Evolutionary conservation across 179 eudicot genomes (phyloP).

Genomic region (Sideroxylon spinosum): DNA sequence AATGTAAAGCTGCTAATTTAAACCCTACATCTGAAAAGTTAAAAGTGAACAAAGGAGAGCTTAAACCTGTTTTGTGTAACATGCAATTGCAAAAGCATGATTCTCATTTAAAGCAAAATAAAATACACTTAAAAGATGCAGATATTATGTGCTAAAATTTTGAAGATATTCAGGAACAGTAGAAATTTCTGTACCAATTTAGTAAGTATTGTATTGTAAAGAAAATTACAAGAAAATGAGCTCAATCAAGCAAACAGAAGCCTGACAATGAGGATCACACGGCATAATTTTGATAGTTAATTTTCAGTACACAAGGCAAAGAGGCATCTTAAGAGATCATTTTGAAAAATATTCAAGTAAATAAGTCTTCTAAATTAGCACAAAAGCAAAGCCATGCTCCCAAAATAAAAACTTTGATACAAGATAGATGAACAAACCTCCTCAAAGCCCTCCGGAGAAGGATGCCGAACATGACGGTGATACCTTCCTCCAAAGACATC

Average conservation of each 20-base stretch:
- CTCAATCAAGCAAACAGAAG: neutral
- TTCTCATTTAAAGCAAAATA: conserved; percentile 1
- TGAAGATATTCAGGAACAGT: neutral
- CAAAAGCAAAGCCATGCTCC: neutral
- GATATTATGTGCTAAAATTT: neutral
- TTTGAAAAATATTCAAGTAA: neutral
- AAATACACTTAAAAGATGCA: neutral
- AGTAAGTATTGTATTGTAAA: neutral
- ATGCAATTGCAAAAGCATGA: neutral
- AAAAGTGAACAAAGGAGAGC: neutral
- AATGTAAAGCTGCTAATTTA: neutral
- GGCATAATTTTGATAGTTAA: neutral
- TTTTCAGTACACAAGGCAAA: neutral
- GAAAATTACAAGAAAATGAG: neutral
- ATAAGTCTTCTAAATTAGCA: neutral
- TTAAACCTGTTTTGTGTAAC: neutral
- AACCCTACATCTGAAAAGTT: neutral
- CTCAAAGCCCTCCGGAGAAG: conserved; percentile 64
- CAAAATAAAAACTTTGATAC: neutral
- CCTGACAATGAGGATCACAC: neutral
- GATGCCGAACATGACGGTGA: conserved; percentile 69
- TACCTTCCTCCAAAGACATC: conserved; percentile 65
- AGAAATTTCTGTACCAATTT: neutral
- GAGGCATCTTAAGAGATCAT: neutral
- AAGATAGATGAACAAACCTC: conserved; percentile 53